These are phyloP conservation scores for Lactarius vividus DNA, from an alignment of 768 basidiomycete species.

Conservation along the genomic window DNA sequence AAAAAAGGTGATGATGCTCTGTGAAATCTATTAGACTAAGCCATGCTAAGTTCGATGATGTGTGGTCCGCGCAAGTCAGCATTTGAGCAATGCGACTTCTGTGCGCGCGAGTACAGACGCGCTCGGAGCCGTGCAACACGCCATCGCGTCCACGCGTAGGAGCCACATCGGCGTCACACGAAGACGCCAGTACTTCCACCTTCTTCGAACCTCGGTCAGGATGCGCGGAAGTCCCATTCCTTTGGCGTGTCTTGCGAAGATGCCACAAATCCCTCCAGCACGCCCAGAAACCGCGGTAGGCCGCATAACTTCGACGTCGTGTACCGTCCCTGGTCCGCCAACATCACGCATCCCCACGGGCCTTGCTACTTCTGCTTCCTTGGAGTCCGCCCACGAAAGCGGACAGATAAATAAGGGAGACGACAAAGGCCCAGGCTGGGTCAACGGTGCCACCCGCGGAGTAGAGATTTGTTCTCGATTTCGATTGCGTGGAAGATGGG, in stretches of 20 bases:
- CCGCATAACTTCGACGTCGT: background rate
- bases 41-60: no score
- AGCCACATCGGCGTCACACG: background rate
- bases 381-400: background rate
- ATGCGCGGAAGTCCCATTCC: background rate
- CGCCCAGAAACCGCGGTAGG: conserved; percentile 1
- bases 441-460: background rate
- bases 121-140: no score
- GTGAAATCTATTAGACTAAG: no score
- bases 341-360: background rate
- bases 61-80: no score
- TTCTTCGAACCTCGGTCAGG: conserved; percentile 1
- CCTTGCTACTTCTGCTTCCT: conserved; percentile 14
- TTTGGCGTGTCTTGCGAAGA: background rate
- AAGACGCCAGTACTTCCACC: background rate
- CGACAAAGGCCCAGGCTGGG: background rate
- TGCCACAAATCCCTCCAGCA: background rate
- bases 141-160: background rate
- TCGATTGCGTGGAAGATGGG: background rate
- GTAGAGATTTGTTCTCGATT: conserved; percentile 1
- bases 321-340: background rate
- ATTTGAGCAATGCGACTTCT: background rate
- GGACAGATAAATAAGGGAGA: background rate
- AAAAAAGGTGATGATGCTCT: no score
- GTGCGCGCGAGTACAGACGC: background rate